phyloP scores from a whole-genome alignment of 1,284 basidiomycete genomes.

The Phenoliferia sp. region DNA sequence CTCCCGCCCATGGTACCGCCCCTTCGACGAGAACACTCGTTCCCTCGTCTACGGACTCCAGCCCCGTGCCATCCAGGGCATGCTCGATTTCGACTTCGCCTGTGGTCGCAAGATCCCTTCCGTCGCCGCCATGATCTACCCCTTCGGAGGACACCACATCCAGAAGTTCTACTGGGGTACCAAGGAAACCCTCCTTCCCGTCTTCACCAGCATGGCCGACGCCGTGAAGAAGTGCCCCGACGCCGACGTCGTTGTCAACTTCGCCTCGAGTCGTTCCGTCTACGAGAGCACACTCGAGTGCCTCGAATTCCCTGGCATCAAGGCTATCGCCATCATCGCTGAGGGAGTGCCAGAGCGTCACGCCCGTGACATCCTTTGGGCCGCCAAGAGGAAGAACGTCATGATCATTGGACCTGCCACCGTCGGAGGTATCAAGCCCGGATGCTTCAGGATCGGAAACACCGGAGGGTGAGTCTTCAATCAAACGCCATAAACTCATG shows the following conservation, averaged over 20 bases:
- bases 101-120: slow-evolving; percentile 90
- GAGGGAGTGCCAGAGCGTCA: slow-evolving; percentile 98
- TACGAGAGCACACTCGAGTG: slow-evolving; percentile 93
- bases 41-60: slow-evolving; percentile 98
- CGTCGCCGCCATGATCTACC: slow-evolving; percentile 99
- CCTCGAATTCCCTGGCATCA: slow-evolving; percentile 62
- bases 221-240: slow-evolving; percentile 94
- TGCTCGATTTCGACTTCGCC: slow-evolving; percentile 99
- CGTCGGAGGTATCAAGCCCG: slow-evolving; percentile 99
- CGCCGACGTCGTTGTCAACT: slow-evolving; percentile 97
- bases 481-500: too few relatives aligned
- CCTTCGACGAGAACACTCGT: slow-evolving; percentile 87
- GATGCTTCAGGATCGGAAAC: slow-evolving; percentile 99
- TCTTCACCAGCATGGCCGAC: slow-evolving; percentile 90
- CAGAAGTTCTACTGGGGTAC: slow-evolving; percentile 98
- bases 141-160: slow-evolving; percentile 98
- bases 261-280: slow-evolving; percentile 89
- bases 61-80: slow-evolving; percentile 98
- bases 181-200: slow-evolving; percentile 94
- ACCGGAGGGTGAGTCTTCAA: slow-evolving; percentile 72
- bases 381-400: slow-evolving; percentile 78
- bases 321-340: slow-evolving; percentile 88
- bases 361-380: slow-evolving; percentile 90
- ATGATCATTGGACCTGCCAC: slow-evolving; percentile 98
- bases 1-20: slow-evolving; percentile 69